phyloP scores from a whole-genome alignment of 257 asterid genomes.

The Capsicum pubescens region DNA sequence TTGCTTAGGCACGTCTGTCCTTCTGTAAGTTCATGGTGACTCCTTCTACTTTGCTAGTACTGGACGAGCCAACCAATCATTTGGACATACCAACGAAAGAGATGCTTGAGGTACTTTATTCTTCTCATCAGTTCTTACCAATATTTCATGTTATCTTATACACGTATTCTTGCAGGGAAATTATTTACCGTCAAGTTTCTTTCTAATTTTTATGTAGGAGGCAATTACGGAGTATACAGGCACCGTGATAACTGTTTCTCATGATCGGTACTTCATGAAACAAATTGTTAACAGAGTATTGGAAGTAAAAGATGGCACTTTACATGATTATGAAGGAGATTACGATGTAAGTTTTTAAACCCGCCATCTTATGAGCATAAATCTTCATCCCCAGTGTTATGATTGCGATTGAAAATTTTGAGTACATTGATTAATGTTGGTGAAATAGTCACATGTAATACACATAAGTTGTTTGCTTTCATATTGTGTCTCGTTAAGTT shows the following conservation, averaged over 20 bases:
- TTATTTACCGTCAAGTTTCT: conserved; percentile 23
- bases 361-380: neutral
- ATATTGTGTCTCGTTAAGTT: neutral
- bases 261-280: conserved; percentile 95
- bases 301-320: conserved; percentile 84
- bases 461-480: neutral
- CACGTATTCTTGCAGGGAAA: neutral
- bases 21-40: conserved; percentile 99
- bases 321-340: conserved; percentile 95
- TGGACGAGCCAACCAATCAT: conserved; percentile 99
- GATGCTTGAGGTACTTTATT: conserved; percentile 89
- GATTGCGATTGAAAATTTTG: neutral
- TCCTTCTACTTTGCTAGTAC: conserved; percentile 88
- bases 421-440: neutral
- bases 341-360: conserved; percentile 66
- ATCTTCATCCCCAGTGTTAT: neutral
- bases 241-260: conserved; percentile 94
- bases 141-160: neutral
- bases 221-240: conserved; percentile 94
- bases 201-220: conserved; percentile 54
- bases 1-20: conserved; percentile 90
- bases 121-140: conserved; percentile 18
- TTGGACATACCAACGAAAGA: conserved; percentile 96
- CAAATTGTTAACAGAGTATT: conserved; percentile 93
- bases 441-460: neutral